Base-by-base conservation (phyloP, 202 grass and related monocot genomes). In the Setaria italica region DNA sequence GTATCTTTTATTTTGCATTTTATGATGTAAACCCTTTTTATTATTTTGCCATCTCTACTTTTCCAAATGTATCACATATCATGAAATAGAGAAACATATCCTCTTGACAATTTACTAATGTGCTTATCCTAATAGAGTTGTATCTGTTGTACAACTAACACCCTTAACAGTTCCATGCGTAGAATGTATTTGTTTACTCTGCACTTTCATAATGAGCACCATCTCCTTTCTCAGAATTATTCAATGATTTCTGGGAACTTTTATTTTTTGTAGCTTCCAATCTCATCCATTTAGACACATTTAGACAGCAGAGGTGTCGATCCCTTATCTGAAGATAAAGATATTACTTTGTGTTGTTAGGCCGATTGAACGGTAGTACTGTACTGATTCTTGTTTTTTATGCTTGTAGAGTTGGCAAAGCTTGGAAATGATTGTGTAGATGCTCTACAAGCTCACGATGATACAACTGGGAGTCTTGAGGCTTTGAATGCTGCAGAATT, bases 391-490 rank as follows among this genome's bases (percentile, higher is more conserved):
- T 19, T 34, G 79, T 82, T 67, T 82, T 32, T 69, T 57, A 34
- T 92, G 63, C 46, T 65, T 70, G 70, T 78, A 98, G 95, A 92
- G 62, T 82, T 98, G 83, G 88, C 90, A 79, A 90, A 83, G 56
- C 74, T 94, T 47, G 95, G 91, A 80, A 98, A 98, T 91, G 79
- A 78, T 83, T 94, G 89, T 88, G 65, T 98, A 64, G 90, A 89
- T 89, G 89, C 95, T 48, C 74, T 94, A 34, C 88, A 98, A 92
- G 90, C 91, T 76, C 88, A 94, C 57, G 93, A 98, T 80, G 87
- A 88, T 85, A 85, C 82, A 69, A 83, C 82, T 46, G 87, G 91
- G 72, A 94, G 78, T 62, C 87, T 90, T 81, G 78, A 95, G 54
- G 81, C 90, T 80, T 25, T 98, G 77, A 77, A 90, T 85, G 83